These are phyloP conservation scores for Penicillium parvum DNA, from an alignment of 495 filamentous ascomycete genomes.

Conservation along the genomic window DNA sequence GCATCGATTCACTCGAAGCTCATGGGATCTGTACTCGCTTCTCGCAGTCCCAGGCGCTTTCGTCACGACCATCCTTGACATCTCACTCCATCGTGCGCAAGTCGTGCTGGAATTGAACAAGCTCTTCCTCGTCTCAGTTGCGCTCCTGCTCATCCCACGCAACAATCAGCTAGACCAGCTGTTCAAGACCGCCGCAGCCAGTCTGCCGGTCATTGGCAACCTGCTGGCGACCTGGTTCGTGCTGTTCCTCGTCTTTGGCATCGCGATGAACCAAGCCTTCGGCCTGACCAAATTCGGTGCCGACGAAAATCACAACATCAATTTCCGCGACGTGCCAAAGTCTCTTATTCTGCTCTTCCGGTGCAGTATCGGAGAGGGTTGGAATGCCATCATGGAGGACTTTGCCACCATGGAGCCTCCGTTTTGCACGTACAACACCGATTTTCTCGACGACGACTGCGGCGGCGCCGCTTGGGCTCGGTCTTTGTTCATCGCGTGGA, in stretches of 20 bases:
- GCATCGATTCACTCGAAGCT: constrained; percentile 86
- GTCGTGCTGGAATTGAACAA: constrained; percentile 81
- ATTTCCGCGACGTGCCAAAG: constrained; percentile 90
- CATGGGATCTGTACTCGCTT: constrained; percentile 92
- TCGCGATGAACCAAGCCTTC: constrained; percentile 94
- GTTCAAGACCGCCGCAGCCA: constrained; percentile 98
- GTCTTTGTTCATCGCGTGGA: constrained; percentile 90
- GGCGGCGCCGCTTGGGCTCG: constrained; percentile 85
- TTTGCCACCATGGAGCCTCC: constrained; percentile 75
- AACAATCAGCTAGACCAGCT: constrained; percentile 98
- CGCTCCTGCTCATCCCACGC: constrained; percentile 87
- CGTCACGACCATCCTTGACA: constrained; percentile 66
- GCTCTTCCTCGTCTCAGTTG: constrained; percentile 85
- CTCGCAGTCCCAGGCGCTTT: constrained; percentile 81
- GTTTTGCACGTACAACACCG: constrained; percentile 60
- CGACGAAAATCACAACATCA: constrained; percentile 74
- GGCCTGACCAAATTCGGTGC: constrained; percentile 84
- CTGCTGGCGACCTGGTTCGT: constrained; percentile 96
- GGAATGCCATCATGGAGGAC: constrained; percentile 97
- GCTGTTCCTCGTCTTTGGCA: constrained; percentile 92
- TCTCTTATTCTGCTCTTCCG: constrained; percentile 91
- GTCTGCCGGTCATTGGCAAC: constrained; percentile 84
- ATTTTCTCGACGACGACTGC: constrained; percentile 86
- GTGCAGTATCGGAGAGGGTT: constrained; percentile 88
- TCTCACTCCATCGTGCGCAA: constrained; percentile 46